A percentile compares a stretch with the other conserved stretches of the same genome.
Conservation (phyloP, 495 filamentous ascomycete genomes). For the Neurospora sp. region DNA sequence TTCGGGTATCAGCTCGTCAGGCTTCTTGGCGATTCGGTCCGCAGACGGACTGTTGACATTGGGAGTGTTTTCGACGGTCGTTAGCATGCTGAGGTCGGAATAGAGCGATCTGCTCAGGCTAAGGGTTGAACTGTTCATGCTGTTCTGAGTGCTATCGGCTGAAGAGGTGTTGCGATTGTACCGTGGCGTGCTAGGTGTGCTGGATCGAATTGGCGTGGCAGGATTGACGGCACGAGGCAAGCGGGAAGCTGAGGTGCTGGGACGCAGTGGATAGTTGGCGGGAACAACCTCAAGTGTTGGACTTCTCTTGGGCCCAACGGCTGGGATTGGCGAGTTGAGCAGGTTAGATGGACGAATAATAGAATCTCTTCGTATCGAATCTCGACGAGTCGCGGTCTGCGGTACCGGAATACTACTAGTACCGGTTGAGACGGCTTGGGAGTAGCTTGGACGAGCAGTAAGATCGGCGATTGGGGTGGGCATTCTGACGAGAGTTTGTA, state of each 20-base stretch:
- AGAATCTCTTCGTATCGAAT: not conserved
- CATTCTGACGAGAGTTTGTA: not conserved
- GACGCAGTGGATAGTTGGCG: constrained; percentile 15
- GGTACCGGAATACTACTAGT: not conserved
- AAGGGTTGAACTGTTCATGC: constrained; percentile 23
- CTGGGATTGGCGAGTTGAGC: constrained; percentile 1
- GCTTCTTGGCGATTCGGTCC: not conserved
- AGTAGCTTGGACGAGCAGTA: constrained; percentile 12
- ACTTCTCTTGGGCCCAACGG: not conserved
- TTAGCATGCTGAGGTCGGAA: constrained; percentile 12
- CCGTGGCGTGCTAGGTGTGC: constrained; percentile 9
- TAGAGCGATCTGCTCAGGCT: constrained; percentile 16
- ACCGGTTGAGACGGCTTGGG: constrained; percentile 6
- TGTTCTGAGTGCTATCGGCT: constrained; percentile 25
- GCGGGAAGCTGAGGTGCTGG: constrained; percentile 20
- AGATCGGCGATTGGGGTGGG: constrained; percentile 2
- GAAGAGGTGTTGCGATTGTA: constrained; percentile 20
- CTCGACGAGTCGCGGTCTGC: not conserved
- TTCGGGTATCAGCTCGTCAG: not conserved
- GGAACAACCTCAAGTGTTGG: constrained; percentile 7
- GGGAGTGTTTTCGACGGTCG: constrained; percentile 15
- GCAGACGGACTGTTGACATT: constrained; percentile 6
- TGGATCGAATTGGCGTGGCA: constrained; percentile 19
- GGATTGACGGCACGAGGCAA: constrained; percentile 20
- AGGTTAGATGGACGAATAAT: not conserved